Base-by-base conservation (phyloP, 108 stramenopile genomes). In the Schizochytrium sp. region DNA sequence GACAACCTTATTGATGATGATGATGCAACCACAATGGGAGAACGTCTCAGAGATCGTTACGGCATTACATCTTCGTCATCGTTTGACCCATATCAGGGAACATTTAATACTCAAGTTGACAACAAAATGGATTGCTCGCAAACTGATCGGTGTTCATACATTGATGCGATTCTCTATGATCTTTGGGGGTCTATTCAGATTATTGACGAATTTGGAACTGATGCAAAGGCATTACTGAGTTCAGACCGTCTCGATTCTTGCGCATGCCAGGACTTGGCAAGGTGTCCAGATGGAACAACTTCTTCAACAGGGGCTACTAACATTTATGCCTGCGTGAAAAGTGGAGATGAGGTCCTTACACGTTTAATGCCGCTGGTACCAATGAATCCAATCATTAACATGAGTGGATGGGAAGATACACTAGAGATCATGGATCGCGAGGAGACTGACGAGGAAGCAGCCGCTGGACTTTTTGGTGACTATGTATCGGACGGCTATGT, bases 201-300 rank as follows among this genome's bases (percentile, higher is more conserved):
- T 19, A 92, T 96, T 55, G 95, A 96, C 61, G 93, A 96, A 89
- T 95, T 93, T 69, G 96, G 96, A 19, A 93, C 92, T 58, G 76
- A 57, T 57, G 89, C 94, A 7, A 92, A 94, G 69, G 2, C 89
- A 10, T 61, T 93, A 0, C 72, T 93, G 55, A 64, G 73, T 42
- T 47, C 91, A 72, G 56, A 89, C 45, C 76, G 95, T 40, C 88
- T 95, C 4, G 95, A 96, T 89, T 89, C 95, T 90, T 96, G 96
- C 73, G 93, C 94, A 53, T 97, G 96, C 88, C 93, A 96, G 88
- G 56, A 91, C 61, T 88, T 95, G 10, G 72, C 95, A 58, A 90
- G 94, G 59, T 97, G 96, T 87, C 96, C 96, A 17, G 95, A 96
- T 87, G 96, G 95, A 46, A 97, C 96, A 0, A 56, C 46, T 5